phyloP scores from a whole-genome alignment of 768 basidiomycete species.

The Boletus eberwhitei region DNA sequence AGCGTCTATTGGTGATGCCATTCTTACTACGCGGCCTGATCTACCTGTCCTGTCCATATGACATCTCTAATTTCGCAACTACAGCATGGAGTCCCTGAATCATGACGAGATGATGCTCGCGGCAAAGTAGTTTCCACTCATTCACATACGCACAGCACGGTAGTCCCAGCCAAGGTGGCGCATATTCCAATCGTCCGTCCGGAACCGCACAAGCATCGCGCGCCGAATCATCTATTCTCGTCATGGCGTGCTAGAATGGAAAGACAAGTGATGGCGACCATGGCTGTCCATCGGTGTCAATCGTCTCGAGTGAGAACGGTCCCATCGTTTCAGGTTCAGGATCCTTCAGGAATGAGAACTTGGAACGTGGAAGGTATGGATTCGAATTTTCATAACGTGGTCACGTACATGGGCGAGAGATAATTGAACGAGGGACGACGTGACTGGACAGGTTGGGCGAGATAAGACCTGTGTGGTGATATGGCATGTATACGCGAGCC shows the following conservation, averaged over 20 bases:
- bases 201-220: neutral
- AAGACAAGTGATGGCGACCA: neutral
- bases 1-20: neutral
- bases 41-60: neutral
- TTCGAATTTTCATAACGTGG: neutral
- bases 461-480: neutral
- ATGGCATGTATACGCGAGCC: neutral
- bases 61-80: neutral
- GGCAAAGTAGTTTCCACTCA: slow-evolving; percentile 2
- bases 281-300: neutral
- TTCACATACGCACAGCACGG: slow-evolving; percentile 8
- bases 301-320: neutral
- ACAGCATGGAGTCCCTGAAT: neutral
- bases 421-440: neutral
- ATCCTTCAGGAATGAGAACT: neutral
- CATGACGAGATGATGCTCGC: neutral
- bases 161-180: neutral
- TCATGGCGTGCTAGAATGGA: neutral
- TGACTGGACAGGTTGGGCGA: neutral
- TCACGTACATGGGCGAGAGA: neutral
- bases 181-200: neutral
- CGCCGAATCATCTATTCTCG: neutral
- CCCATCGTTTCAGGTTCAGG: neutral
- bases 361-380: neutral
- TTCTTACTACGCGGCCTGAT: slow-evolving; percentile 3